These are phyloP conservation scores for Nephelium lappaceum DNA, from an alignment of 345 rosid species.

Conservation along the genomic window DNA sequence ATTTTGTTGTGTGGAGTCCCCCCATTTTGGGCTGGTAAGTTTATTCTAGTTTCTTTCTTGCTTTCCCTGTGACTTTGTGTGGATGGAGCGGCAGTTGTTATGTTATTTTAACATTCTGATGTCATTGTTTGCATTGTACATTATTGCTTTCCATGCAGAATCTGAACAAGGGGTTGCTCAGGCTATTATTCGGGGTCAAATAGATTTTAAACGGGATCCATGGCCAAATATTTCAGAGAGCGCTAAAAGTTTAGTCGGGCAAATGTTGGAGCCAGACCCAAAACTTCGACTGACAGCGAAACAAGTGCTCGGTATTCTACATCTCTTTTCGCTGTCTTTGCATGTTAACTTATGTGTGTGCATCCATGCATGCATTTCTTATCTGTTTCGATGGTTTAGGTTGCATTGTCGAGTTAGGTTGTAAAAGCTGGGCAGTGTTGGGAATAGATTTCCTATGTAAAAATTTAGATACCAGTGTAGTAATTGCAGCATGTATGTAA, in stretches of 20 bases:
- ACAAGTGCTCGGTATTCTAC: conserved; percentile 87
- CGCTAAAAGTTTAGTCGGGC: conserved; percentile 85
- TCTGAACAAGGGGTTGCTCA: conserved; percentile 99
- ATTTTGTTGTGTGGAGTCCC: conserved; percentile 97
- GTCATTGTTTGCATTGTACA: background rate
- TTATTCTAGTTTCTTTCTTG: conserved; percentile 9
- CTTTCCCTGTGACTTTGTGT: conserved; percentile 9
- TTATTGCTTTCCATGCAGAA: conserved; percentile 49
- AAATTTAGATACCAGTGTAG: background rate
- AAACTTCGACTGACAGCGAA: conserved; percentile 89
- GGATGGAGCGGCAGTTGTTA: background rate
- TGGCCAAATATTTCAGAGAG: conserved; percentile 97
- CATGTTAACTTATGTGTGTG: background rate
- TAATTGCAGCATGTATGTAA: background rate
- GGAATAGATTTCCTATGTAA: background rate
- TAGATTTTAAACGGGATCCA: conserved; percentile 98
- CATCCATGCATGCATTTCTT: background rate
- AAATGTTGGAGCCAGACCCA: conserved; percentile 99
- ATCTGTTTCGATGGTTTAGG: background rate
- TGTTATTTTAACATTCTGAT: background rate
- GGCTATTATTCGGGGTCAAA: conserved; percentile 92
- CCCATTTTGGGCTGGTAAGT: conserved; percentile 98
- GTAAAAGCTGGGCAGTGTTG: background rate
- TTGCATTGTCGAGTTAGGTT: background rate
- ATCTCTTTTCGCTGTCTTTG: conserved; percentile 21